phyloP scores from a whole-genome alignment of 139 green algal genomes.

The Gonium pectorale region DNA sequence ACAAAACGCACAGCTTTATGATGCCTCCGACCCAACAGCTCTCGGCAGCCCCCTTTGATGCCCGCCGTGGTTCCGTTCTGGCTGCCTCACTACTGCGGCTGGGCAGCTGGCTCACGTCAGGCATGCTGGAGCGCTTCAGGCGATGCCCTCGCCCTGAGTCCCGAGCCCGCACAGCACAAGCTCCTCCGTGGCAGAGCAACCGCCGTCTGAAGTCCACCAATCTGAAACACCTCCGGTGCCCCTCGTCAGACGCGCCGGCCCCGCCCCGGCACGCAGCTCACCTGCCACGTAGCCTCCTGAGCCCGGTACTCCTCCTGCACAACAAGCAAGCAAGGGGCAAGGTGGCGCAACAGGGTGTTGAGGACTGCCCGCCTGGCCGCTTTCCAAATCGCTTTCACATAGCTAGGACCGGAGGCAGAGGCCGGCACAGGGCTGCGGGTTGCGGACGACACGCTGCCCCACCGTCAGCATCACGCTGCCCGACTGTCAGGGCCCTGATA shows the following conservation, averaged over 20 bases:
- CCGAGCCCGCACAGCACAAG: background rate
- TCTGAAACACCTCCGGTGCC: too few relatives aligned
- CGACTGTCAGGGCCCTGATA: background rate
- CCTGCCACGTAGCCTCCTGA: background rate
- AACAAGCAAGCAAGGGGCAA: background rate
- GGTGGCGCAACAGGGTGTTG: background rate
- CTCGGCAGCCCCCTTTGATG: too few relatives aligned
- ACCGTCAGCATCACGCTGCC: background rate
- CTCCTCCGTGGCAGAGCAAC: too few relatives aligned
- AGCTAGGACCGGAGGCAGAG: background rate
- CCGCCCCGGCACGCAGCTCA: too few relatives aligned
- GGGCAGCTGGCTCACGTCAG: too few relatives aligned
- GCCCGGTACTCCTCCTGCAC: constrained; percentile 1
- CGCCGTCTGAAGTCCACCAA: too few relatives aligned
- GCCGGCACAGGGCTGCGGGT: background rate
- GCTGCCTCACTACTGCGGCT: too few relatives aligned
- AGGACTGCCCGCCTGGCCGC: background rate
- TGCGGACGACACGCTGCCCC: background rate
- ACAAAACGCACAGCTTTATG: too few relatives aligned
- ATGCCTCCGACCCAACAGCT: too few relatives aligned
- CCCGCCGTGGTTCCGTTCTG: too few relatives aligned
- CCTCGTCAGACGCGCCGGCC: too few relatives aligned
- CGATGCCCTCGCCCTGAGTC: background rate
- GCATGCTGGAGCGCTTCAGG: too few relatives aligned
- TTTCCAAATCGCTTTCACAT: background rate